phyloP scores from a whole-genome alignment of 495 filamentous ascomycete species.

The Penicillium pancosmium region DNA sequence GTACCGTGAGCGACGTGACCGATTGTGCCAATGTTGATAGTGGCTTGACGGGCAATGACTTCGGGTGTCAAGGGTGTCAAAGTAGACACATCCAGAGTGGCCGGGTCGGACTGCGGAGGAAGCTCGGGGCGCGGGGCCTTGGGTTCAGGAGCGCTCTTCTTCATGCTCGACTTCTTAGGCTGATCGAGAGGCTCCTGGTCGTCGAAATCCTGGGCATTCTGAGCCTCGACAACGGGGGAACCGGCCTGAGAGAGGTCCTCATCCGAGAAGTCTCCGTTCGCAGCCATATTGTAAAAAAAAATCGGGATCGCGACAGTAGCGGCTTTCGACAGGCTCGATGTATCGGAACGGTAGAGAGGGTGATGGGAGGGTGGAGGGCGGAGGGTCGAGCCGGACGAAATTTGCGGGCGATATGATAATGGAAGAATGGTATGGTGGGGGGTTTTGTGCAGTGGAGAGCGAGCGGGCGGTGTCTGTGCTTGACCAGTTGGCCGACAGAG shows the following conservation, averaged over 20 bases:
- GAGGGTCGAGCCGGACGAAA: slow-evolving; percentile 37
- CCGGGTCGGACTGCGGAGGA: slow-evolving; percentile 88
- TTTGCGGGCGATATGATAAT: slow-evolving; percentile 52
- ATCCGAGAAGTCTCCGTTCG: slow-evolving; percentile 65
- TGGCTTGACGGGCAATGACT: slow-evolving; percentile 95
- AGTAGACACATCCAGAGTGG: slow-evolving; percentile 74
- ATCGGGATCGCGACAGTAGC: slow-evolving; percentile 20
- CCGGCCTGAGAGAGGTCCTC: slow-evolving; percentile 54
- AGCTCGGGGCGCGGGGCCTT: slow-evolving; percentile 61
- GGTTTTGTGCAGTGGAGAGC: slow-evolving; percentile 52
- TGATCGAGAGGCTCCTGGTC: slow-evolving; percentile 56
- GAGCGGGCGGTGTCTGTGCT: slow-evolving; percentile 40
- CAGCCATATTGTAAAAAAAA: slow-evolving; percentile 57
- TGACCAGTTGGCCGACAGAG: slow-evolving; percentile 11
- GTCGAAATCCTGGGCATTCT: slow-evolving; percentile 55
- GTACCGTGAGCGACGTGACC: slow-evolving; percentile 91
- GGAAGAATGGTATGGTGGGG: slow-evolving; percentile 37
- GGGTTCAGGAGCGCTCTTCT: slow-evolving; percentile 56
- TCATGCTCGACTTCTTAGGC: slow-evolving; percentile 67
- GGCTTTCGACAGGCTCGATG: background rate
- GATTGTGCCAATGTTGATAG: slow-evolving; percentile 95
- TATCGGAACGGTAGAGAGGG: slow-evolving; percentile 16
- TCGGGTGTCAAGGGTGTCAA: slow-evolving; percentile 89
- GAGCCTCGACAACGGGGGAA: slow-evolving; percentile 59
- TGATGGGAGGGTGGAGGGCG: slow-evolving; percentile 24